Base-by-base conservation (phyloP, 257 asterid species). In the Solanum medicagineum region DNA sequence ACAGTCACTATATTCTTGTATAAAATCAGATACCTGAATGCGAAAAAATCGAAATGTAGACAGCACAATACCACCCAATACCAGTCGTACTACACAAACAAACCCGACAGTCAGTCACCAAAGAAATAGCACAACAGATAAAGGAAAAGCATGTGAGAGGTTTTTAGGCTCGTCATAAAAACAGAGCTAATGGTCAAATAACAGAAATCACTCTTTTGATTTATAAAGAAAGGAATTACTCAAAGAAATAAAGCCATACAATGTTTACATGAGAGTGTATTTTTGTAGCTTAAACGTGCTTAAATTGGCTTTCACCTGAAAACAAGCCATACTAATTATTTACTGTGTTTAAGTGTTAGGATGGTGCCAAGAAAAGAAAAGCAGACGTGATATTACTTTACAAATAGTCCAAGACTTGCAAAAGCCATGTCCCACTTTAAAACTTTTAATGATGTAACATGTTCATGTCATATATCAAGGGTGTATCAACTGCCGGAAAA, bases 1-100 rank as follows among this genome's bases (percentile, higher is more conserved):
- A 51, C 29, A 73, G 36, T 51, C 63, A 15, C 63, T 24, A 77
- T 51, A 26, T 51, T 77, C 6, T 26, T 77, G 82, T 13, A 49
- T 24, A 75, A 14, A 82, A 81, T 14, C 11, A 57, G 83, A 45
- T 88, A 94, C 98, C 98, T 96, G 97, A 85, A 89, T 81, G 73
- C 96, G 97, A 80, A 95, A 92, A 88, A 93, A 92, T 51, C 98
- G 95, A 89, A 96, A 81, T 42, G 97, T 90, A 79, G 86, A 92
- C 89, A 96, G 87, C 81, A 91, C 87, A 86, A 93, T 85, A 92
- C 90, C 86, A 86, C 99, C 98, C 86, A 96, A 90, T 86, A 92
- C 91, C 93, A 95, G 85, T 75, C 98, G 98, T 88, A 93, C 99
- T 96, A 93, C 86, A 88, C 81, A 81, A 90, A 86, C 83, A 74